Base-by-base conservation (phyloP, 2,329 filamentous ascomycete genomes). In the Plenodomus biglobosus region DNA sequence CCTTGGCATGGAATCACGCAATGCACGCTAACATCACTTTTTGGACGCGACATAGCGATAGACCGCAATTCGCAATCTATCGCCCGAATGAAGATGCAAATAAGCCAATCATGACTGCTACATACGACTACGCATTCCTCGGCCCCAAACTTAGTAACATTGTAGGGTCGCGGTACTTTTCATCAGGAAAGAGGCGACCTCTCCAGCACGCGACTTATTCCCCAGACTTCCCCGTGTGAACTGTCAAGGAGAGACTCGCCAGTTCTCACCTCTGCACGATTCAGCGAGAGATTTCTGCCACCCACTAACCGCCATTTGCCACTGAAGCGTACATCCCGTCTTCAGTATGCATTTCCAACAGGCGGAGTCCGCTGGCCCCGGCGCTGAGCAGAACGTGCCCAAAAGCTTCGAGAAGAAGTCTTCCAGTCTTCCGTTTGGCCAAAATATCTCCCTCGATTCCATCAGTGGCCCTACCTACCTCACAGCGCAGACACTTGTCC, bases 401-500 rank as follows among this genome's bases (percentile, higher is more conserved):
- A 73, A 70, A 53, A 47, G 56, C 46, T 76, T 73, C 63, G 61
- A 57, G 37, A 64, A 75, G 47, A 73, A 76, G 62, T 79, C 77
- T 3, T 75, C 76, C 15, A 76, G 73, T 43, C 70, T 81, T 21
- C 78, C 80, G 1, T 82, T 82, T 50, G 78, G 79, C 41, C 77
- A 80, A 57, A 62, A 78, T 52, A 71, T 80, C 48, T 57, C 76
- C 27, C 72, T 84, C 50, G 74, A 75, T 45, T 77, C 77, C 50
- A 88, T 97, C 72, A 85, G 82, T 52, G 94, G 92, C 15, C 89
- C 92, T 59, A 94, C 89, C 46, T 99, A 99, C 75, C 82, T 92
- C 53, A 97, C 92, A 35, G 89, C 91, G 22, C 94, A 99, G 76
- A 85, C 90, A 18, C 83, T 99, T 46, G 87, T 97, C 57, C 94